phyloP scores from a whole-genome alignment of 257 asterid genomes.

The Osmanthus fragrans region DNA sequence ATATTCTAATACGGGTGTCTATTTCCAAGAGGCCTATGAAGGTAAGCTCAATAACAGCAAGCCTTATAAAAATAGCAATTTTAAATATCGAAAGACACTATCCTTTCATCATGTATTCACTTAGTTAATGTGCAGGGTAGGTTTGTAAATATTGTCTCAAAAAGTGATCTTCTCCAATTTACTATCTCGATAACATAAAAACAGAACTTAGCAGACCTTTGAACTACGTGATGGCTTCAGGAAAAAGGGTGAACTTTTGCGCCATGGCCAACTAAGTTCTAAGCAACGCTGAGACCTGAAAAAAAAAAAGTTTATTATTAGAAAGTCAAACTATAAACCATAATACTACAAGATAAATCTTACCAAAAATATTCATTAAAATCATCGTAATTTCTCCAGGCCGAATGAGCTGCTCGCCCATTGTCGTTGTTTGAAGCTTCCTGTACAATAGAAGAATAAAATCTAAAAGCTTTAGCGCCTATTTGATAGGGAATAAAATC shows the following conservation, averaged over 20 bases:
- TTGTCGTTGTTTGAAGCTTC: slow-evolving; percentile 91
- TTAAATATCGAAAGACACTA: neutral
- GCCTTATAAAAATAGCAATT: neutral
- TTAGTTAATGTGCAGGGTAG: slow-evolving; percentile 2
- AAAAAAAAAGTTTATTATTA: slow-evolving; percentile 6
- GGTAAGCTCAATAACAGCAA: neutral
- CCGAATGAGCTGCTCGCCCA: slow-evolving; percentile 97
- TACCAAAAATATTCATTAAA: slow-evolving; percentile 97
- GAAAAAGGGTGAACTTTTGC: slow-evolving; percentile 62
- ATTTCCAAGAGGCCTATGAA: neutral
- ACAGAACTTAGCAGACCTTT: slow-evolving; percentile 53
- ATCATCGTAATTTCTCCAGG: slow-evolving; percentile 98
- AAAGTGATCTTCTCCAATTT: slow-evolving; percentile 5
- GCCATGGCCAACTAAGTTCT: slow-evolving; percentile 99
- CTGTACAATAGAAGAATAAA: slow-evolving; percentile 41
- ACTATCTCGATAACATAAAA: slow-evolving; percentile 1
- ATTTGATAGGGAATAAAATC: neutral
- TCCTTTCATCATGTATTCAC: neutral
- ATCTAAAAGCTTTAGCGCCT: neutral
- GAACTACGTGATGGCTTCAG: slow-evolving; percentile 75
- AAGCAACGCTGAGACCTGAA: slow-evolving; percentile 87
- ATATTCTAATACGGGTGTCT: neutral
- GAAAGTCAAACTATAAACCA: slow-evolving; percentile 17
- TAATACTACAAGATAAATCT: slow-evolving; percentile 22
- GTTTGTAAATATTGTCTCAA: slow-evolving; percentile 4